Evolutionary conservation across 352 stramenopile species (phyloP).

Genomic region (Phytophthora melonis): DNA sequence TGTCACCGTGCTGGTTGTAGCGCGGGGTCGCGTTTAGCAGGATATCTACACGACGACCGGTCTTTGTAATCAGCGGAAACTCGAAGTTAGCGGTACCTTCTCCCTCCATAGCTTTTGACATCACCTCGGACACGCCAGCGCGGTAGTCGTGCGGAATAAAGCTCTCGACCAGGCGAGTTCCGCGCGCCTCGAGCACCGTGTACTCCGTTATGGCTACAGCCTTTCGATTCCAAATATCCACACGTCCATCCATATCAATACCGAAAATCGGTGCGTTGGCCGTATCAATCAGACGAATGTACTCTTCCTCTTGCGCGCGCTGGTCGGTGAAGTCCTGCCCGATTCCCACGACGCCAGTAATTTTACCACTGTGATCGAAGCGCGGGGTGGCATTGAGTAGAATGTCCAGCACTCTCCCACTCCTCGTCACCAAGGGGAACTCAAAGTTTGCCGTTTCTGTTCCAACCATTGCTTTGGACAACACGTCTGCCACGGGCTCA

Average conservation of each 20-base stretch:
- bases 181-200: constrained; percentile 89
- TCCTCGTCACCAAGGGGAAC: constrained; percentile 84
- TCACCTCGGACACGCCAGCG: constrained; percentile 61
- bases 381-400: constrained; percentile 82
- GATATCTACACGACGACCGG: constrained; percentile 80
- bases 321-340: constrained; percentile 87
- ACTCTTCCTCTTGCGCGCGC: constrained; percentile 88
- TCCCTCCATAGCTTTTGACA: constrained; percentile 70
- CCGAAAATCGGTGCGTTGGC: constrained; percentile 93
- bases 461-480: constrained; percentile 71
- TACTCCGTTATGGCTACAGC: constrained; percentile 92
- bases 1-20: constrained; percentile 83
- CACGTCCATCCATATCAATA: constrained; percentile 80
- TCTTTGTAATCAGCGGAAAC: constrained; percentile 88
- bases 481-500: constrained; percentile 67
- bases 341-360: constrained; percentile 82
- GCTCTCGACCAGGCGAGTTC: constrained; percentile 86
- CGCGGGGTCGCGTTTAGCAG: constrained; percentile 85
- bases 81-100: constrained; percentile 87
- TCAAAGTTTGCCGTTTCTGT: constrained; percentile 87
- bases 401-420: constrained; percentile 74
- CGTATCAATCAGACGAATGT: constrained; percentile 89
- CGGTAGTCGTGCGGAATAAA: constrained; percentile 90
- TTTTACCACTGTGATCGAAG: constrained; percentile 75
- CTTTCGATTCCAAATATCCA: constrained; percentile 94